Percentiles rank a stretch among this genome's conserved stretches.
phyloP scores from a whole-genome alignment of 148 eudicot genomes.

The Diospyros lotus region DNA sequence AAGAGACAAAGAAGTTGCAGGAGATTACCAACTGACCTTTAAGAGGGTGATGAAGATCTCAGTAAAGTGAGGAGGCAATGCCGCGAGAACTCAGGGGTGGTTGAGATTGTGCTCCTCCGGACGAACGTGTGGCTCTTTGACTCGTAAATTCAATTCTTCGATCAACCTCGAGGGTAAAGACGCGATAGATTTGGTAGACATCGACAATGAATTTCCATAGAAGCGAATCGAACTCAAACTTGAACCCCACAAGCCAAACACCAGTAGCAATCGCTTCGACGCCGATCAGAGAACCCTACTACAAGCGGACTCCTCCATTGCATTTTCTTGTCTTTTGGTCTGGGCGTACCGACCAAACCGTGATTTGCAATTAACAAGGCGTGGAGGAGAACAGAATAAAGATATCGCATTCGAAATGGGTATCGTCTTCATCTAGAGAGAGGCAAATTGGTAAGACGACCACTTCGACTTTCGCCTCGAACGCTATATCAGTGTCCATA shows the following conservation, averaged over 20 bases:
- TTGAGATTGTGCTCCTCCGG: constrained; percentile 1
- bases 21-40: constrained; percentile 31
- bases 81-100: constrained; percentile 23
- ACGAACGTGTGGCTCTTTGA: constrained; percentile 29
- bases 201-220: not conserved
- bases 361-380: too few species aligned
- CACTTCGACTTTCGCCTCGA: too few species aligned
- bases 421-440: too few species aligned
- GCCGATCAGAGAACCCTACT: constrained; percentile 8
- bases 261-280: not conserved
- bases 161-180: constrained; percentile 18
- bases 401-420: too few species aligned
- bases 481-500: too few species aligned
- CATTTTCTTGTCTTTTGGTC: not conserved
- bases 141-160: constrained; percentile 15
- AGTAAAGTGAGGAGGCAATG: constrained; percentile 29
- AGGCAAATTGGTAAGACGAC: too few species aligned
- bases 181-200: not conserved
- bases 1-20: too few species aligned
- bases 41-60: constrained; percentile 20
- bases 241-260: not conserved
- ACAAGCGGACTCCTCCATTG: constrained; percentile 9
- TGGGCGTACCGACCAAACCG: too few species aligned
- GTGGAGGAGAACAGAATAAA: too few species aligned
- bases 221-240: not conserved